Evolutionary conservation across 108 stramenopile genomes (phyloP).

Genomic region (Nannochloropsis gaditana): DNA sequence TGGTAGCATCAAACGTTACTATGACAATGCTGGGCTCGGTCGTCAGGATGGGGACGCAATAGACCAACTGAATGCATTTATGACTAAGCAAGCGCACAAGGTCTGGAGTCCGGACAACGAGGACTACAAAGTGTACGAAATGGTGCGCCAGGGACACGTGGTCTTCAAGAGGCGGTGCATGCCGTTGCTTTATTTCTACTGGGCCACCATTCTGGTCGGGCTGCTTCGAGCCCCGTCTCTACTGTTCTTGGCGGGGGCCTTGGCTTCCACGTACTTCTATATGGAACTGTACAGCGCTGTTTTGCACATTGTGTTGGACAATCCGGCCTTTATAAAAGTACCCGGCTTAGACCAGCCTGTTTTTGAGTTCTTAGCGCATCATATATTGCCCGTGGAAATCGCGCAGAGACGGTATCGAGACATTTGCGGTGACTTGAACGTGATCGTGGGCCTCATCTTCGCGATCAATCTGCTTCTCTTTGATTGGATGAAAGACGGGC

Average conservation of each 20-base stretch:
- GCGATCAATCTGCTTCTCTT: not conserved
- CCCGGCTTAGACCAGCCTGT: not conserved
- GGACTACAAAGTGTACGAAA: slow-evolving; percentile 7
- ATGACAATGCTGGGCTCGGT: not conserved
- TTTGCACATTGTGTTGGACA: not conserved
- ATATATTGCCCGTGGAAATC: slow-evolving; percentile 20
- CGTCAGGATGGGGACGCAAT: not conserved
- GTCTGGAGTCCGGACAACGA: not conserved
- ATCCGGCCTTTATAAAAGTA: not conserved
- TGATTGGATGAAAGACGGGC: not conserved
- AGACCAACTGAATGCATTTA: not conserved
- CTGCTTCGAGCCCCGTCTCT: not conserved
- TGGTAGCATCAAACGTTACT: not conserved
- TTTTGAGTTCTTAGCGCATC: slow-evolving; percentile 4
- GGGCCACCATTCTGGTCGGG: not conserved
- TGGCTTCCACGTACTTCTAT: not conserved
- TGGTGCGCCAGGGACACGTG: not conserved
- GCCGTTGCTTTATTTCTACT: slow-evolving; percentile 2
- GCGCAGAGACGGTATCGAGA: slow-evolving; percentile 1
- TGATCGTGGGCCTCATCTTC: not conserved
- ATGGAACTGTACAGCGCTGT: slow-evolving; percentile 8
- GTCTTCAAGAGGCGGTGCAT: not conserved
- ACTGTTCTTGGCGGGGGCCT: not conserved
- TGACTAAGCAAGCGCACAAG: slow-evolving; percentile 4
- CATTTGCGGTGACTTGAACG: not conserved